Conservation (phyloP, 1,284 basidiomycete species). For the Pulchroboletus neoregius region DNA sequence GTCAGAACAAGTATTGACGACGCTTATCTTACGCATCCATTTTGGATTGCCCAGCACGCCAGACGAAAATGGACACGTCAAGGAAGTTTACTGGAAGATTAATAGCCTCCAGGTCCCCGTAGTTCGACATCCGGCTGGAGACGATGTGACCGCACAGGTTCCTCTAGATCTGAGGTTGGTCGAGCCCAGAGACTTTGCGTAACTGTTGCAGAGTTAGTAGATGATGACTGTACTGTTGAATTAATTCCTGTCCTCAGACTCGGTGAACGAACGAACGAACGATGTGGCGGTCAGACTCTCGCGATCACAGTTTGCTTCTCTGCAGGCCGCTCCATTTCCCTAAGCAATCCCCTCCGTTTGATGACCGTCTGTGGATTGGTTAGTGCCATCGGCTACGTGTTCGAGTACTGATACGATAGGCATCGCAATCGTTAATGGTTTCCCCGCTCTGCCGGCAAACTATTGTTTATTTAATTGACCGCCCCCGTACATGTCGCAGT, state of each 20-base stretch:
- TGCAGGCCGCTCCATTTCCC: too few relatives aligned
- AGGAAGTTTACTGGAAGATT: conserved; percentile 38
- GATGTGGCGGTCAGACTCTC: not conserved
- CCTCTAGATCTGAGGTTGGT: conserved; percentile 34
- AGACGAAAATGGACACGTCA: conserved; percentile 31
- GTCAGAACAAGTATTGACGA: conserved; percentile 32
- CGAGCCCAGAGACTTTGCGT: conserved; percentile 29
- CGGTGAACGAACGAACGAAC: too few relatives aligned
- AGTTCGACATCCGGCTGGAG: conserved; percentile 35
- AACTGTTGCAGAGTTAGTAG: conserved; percentile 2
- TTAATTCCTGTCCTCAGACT: not conserved
- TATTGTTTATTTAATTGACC: too few relatives aligned
- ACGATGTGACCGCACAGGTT: conserved; percentile 31
- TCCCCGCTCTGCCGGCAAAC: too few relatives aligned
- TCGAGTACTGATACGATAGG: too few relatives aligned
- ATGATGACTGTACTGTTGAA: not conserved
- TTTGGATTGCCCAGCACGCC: conserved; percentile 33
- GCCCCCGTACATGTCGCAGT: too few relatives aligned
- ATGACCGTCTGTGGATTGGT: too few relatives aligned
- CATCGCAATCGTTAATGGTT: too few relatives aligned
- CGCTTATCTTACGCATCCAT: conserved; percentile 32
- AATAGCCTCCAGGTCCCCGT: conserved; percentile 39
- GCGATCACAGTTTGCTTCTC: too few relatives aligned
- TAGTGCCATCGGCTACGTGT: too few relatives aligned
- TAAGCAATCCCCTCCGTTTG: too few relatives aligned